Evolutionary conservation across 2,329 filamentous ascomycete genomes (phyloP).

Genomic region (Zymoseptoria brevis): DNA sequence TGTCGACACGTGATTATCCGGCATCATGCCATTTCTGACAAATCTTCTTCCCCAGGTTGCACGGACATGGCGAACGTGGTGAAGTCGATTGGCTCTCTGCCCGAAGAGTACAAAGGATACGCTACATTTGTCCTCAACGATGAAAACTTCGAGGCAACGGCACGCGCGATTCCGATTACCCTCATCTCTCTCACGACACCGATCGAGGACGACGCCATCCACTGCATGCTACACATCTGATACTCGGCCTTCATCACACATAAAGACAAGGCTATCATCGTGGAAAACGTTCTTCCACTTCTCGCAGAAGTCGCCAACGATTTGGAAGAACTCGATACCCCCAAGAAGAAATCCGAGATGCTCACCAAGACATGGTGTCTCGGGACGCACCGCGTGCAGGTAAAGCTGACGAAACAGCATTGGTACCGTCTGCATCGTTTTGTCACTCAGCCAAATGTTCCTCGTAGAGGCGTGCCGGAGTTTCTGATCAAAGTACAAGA

Average conservation of each 20-base stretch:
- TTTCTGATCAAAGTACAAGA: slow-evolving; percentile 7
- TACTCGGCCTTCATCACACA: slow-evolving; percentile 35
- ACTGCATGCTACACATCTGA: slow-evolving; percentile 39
- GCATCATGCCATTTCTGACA: too few species aligned
- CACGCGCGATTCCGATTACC: slow-evolving; percentile 27
- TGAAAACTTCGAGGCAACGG: slow-evolving; percentile 30
- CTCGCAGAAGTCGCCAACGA: not conserved
- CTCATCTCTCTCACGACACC: slow-evolving; percentile 24
- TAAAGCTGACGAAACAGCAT: slow-evolving; percentile 26
- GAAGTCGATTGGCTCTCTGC: slow-evolving; percentile 33
- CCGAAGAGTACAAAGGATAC: slow-evolving; percentile 20
- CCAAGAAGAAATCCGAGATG: not conserved
- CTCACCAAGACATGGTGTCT: slow-evolving; percentile 29
- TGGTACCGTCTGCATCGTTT: slow-evolving; percentile 29
- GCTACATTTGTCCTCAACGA: slow-evolving; percentile 35
- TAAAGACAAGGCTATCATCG: not conserved
- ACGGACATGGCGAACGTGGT: slow-evolving; percentile 35
- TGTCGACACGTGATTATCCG: not conserved
- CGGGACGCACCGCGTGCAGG: slow-evolving; percentile 17
- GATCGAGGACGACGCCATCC: slow-evolving; percentile 19
- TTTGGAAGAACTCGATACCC: not conserved
- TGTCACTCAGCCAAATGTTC: not conserved
- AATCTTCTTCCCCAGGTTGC: slow-evolving; percentile 30
- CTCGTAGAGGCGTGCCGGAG: too few species aligned
- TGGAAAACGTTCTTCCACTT: not conserved